Base-by-base conservation (phyloP, 805 yeast species). In the Saturnispora ahearnii region DNA sequence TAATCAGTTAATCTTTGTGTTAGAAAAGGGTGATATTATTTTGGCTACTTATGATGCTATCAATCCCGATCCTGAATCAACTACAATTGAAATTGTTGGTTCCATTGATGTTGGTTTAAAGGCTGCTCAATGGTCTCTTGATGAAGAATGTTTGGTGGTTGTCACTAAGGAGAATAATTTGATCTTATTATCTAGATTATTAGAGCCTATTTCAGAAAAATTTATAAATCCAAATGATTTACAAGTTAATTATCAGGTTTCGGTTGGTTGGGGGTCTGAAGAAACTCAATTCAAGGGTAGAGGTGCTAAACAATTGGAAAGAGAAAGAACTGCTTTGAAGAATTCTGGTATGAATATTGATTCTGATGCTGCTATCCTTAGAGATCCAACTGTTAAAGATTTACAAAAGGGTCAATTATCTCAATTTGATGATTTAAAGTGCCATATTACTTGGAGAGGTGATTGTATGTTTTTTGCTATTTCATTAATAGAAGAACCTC, bases 241-340 rank as follows among this genome's bases (percentile, higher is more conserved):
- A 44, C 63, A 69, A 32, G 67, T 78, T 45, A 82, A 89, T 2
- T 82, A 81, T 56, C 96, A 93, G 62, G 96, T 93, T 34, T 83
- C 91, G 28, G 96, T 93, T 41, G 99, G 99, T 26, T 93, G 99
- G 99, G 99, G 99, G 61, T 86, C 84, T 54, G 82, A 84, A 57
- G 98, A 91, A 64, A 93, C 99, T 0, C 99, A 93, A 68, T 93
- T 93, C 66, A 81, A 84, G 66, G 99, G 99, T 46, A 82, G 78
- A 60, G 99, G 99, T 55, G 93, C 86, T 30, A 83, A 82, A 59
- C 88, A 85, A 7, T 61, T 78, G 53, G 95, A 85, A 66, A 75
- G 91, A 66, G 84, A 77, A 57, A 67, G 69, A 50, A 63, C 62
- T 46, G 76, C 80, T 2, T 65, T 77, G 72, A 81, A 59, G 63